These are phyloP conservation scores for Lotmaria passim DNA, from an alignment of 208 protist genomes.

Conservation along the genomic window DNA sequence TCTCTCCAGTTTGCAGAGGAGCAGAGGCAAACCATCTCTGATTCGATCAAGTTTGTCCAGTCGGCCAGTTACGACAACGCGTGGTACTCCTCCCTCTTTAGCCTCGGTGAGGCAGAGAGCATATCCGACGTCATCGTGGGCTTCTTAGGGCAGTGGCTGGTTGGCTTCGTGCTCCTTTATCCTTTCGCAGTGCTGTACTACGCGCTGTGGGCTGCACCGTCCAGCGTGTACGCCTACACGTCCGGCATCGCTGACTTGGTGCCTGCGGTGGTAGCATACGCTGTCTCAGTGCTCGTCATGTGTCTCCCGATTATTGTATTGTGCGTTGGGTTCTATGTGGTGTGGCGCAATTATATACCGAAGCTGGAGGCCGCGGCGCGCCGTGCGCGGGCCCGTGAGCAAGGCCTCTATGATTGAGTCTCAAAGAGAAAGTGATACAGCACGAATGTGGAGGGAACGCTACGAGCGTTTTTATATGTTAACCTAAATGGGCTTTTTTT, in stretches of 20 bases:
- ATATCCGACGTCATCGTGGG: constrained; percentile 79
- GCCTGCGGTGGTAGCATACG: constrained; percentile 61
- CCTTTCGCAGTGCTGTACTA: constrained; percentile 87
- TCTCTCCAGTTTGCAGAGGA: constrained; percentile 81
- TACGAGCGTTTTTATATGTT: too few relatives aligned
- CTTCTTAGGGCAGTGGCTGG: constrained; percentile 84
- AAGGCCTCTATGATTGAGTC: constrained; percentile 20
- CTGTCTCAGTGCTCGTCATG: constrained; percentile 65
- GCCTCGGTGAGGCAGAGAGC: constrained; percentile 64
- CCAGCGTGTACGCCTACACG: constrained; percentile 79
- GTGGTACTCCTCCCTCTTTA: constrained; percentile 81
- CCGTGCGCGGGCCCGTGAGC: constrained; percentile 30
- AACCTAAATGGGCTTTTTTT: too few relatives aligned
- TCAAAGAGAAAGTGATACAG: too few relatives aligned
- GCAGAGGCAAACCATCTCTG: constrained; percentile 64
- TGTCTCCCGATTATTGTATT: constrained; percentile 65
- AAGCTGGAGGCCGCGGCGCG: constrained; percentile 34
- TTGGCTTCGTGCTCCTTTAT: constrained; percentile 81
- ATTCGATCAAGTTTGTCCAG: constrained; percentile 65
- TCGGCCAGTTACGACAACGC: constrained; percentile 83
- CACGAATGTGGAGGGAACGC: too few relatives aligned
- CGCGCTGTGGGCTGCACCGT: constrained; percentile 76
- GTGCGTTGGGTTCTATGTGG: constrained; percentile 37
- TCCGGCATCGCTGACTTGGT: constrained; percentile 66
- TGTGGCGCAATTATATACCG: constrained; percentile 42